A percentile compares a stretch with the other conserved stretches of the same genome.
Conservation (phyloP, 768 basidiomycete genomes). For the Termitomyces sp. region DNA sequence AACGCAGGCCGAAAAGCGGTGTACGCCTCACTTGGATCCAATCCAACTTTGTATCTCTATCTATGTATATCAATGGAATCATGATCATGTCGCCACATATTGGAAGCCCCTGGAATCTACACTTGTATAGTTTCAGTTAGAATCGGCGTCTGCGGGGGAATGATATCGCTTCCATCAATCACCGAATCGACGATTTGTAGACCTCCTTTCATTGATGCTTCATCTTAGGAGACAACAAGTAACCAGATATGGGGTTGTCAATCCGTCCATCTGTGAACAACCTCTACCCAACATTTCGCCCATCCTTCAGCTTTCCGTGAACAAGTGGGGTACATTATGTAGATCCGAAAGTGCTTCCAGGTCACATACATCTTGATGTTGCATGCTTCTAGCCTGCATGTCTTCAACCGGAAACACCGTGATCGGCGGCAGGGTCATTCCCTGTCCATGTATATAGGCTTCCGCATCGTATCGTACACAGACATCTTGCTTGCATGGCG, state of each 20-base stretch:
- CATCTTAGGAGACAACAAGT: background rate
- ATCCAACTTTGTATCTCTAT: background rate
- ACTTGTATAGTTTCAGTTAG: background rate
- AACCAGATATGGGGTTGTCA: background rate
- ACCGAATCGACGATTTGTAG: background rate
- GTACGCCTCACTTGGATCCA: background rate
- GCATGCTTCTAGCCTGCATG: slow-evolving; percentile 1
- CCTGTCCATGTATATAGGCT: background rate
- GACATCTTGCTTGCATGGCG: background rate
- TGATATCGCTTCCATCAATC: background rate
- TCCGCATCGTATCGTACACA: background rate
- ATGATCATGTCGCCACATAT: background rate
- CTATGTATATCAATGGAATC: background rate
- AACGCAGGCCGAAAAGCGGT: background rate
- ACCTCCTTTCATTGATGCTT: background rate
- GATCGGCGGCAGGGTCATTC: background rate
- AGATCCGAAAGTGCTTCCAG: background rate
- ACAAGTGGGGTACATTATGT: too few species aligned
- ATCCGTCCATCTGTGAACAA: background rate
- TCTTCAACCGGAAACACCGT: background rate
- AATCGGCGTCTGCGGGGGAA: too few species aligned
- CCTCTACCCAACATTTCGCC: background rate
- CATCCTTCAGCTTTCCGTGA: background rate
- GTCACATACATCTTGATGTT: background rate
- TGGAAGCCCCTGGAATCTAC: background rate